Base-by-base conservation (phyloP, 2,329 filamentous ascomycete species). In the Sphaerulina musiva region DNA sequence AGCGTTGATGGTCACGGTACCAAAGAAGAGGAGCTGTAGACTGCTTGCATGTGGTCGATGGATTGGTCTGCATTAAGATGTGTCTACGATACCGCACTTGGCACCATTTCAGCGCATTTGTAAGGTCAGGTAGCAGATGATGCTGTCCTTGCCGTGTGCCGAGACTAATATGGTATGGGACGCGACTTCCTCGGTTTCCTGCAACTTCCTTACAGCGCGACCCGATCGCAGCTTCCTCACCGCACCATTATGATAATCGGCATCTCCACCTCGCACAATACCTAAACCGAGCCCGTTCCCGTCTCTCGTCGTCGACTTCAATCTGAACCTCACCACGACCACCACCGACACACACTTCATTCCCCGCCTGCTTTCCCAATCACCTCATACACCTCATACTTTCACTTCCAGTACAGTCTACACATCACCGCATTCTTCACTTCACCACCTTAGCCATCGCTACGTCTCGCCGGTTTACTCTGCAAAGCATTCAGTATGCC, bases 401-500 rank as follows among this genome's bases (percentile, higher is more conserved):
- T 36, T 36, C 3, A 36, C 34, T 36, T 6, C 34, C 9, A 6
- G 5, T 36, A 4, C 34, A 36, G 34, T n/a, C 9, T 8, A 36
- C 3, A 36, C 7, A 36, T 9, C 12, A n/a, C 34, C 34, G 4
- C 34, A 26, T 2, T 26, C 26, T 26, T 29, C 26, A 29, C 26
- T 7, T 29, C 26, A 29, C 2, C 4, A 29, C 26, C 26, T 29
- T 3, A 11, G 34, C 34, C 34, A 38, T n/a, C 6, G 34, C 34
- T 38, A 10, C 34, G 10, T 9, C 34, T 38, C 34, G 10, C 34
- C 34, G 8, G 7, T 1, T 38, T n/a, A n/a, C 2, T 34, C 20
- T 39, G 26, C 43, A 29, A 31, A 14, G 34, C 45, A 46, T 26
- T 47, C 58, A 68, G 54, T 46, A 80, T 80, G 78, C 71, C 80